Base-by-base conservation (phyloP, 345 rosid genomes). In the Pistacia integerrima region DNA sequence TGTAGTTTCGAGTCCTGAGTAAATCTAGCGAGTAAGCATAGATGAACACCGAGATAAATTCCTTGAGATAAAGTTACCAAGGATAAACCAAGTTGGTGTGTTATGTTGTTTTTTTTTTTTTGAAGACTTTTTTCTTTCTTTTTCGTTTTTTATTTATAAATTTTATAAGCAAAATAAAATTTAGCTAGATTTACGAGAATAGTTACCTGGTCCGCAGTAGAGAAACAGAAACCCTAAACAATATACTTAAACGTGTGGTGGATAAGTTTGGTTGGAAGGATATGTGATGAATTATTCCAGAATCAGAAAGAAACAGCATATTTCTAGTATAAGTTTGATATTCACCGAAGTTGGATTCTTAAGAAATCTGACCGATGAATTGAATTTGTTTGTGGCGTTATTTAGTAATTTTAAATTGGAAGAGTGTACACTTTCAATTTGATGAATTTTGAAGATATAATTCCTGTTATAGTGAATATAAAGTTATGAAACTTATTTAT, bases 201-300 rank as follows among this genome's bases (percentile, higher is more conserved):
- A 18, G 57, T 2, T 12, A 12, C 20, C 7, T 13, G 18, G 17
- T 54, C 57, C 4, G 18, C n/a, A 1, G 5, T 4, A 16, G 16
- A 13, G 4, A 54, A 54, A 54, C 57, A 30, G 16, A 52, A 52
- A 30, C 73, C 59, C 72, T 68, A 68, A 67, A 16, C 57, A 51
- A 16, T 18, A 20, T 28, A 57, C 41, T 41, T 5, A 10, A 41
- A 41, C 9, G 9, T 41, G 46, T 41, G 8, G 46, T 8, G 46
- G 46, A 49, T 68, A 11, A 5, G 5, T 49, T 51, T 5, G 72
- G 71, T 12, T 68, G 58, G 14, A 41, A 64, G 14, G 69, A 13
- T 2, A 38, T 64, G 28, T 18, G 11, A 5, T 64, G n/a, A 14
- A 54, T 13, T 54, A 16, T 54, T 54, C n/a, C 7, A 54, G 57